Conservation (phyloP, 106 monocot species). For the Dactylorhiza incarnata region DNA sequence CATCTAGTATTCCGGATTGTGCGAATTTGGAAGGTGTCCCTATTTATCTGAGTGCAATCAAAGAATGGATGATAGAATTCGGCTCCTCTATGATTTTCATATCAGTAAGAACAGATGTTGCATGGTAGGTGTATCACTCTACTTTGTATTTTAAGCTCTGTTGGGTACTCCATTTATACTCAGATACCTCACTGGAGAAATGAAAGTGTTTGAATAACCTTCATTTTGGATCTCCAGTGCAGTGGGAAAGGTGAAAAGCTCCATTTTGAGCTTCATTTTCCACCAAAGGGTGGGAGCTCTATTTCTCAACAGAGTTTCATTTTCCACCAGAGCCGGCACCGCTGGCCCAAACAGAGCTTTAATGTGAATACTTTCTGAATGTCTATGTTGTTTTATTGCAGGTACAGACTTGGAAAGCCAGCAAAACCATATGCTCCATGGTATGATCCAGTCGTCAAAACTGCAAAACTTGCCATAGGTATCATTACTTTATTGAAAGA, state of each 20-base stretch:
- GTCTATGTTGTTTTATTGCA: conserved; percentile 25
- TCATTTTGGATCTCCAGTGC: no score
- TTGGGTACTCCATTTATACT: conserved; percentile 1
- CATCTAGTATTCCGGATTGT: conserved; percentile 30
- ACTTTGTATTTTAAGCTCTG: not conserved
- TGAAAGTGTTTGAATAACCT: no score
- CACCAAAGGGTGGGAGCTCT: no score
- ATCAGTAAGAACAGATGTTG: conserved; percentile 83
- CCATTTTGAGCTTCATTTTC: no score
- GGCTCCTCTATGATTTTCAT: conserved; percentile 89
- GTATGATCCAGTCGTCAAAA: conserved; percentile 90
- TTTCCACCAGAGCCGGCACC: not conserved
- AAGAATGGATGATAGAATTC: conserved; percentile 99
- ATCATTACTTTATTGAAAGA: conserved; percentile 89
- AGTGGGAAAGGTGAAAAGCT: no score
- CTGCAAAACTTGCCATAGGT: conserved; percentile 74
- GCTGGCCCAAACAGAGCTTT: no score
- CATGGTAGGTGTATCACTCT: conserved; percentile 46
- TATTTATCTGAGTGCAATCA: conserved; percentile 81
- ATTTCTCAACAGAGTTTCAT: no score
- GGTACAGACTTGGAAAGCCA: conserved; percentile 92
- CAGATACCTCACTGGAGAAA: no score
- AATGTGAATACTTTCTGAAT: not conserved
- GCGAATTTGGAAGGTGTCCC: conserved; percentile 60
- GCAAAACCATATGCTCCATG: conserved; percentile 78